Conservation (phyloP, 1,284 basidiomycete genomes). For the Hymenochaete sp. region DNA sequence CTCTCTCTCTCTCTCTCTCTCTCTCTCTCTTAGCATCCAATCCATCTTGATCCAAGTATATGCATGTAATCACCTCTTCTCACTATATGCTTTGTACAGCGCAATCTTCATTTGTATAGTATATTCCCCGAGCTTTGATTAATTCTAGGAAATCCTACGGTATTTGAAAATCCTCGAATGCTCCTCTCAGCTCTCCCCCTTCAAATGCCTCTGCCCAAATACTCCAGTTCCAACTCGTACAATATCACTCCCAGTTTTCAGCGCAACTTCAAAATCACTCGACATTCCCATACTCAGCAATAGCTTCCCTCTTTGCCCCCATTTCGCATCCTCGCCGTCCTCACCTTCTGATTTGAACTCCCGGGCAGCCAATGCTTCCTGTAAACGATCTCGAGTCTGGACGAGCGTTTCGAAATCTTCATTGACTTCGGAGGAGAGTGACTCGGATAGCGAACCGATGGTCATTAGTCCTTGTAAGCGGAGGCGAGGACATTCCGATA, state of each 20-base stretch:
- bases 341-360: constrained; percentile 27
- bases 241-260: constrained; percentile 77
- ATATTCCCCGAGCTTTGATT: too few relatives aligned
- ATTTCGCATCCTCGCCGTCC: constrained; percentile 27
- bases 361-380: constrained; percentile 24
- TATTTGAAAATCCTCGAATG: too few relatives aligned
- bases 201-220: constrained; percentile 48
- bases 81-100: background rate
- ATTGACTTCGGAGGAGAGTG: constrained; percentile 60
- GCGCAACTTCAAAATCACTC: constrained; percentile 84
- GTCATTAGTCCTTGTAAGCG: constrained; percentile 90
- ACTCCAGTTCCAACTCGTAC: constrained; percentile 91
- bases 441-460: constrained; percentile 78
- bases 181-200: constrained; percentile 5
- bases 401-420: constrained; percentile 75
- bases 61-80: background rate
- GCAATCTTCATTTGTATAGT: too few relatives aligned
- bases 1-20: background rate
- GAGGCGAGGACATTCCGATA: constrained; percentile 66
- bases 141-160: too few relatives aligned
- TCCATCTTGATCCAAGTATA: background rate
- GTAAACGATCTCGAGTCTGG: constrained; percentile 52
- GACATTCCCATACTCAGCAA: constrained; percentile 98
- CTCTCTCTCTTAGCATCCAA: background rate
- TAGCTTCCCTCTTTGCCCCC: constrained; percentile 51